These are phyloP conservation scores for Aspergillus vadensis DNA, from an alignment of 2,329 filamentous ascomycete species.

Conservation along the genomic window DNA sequence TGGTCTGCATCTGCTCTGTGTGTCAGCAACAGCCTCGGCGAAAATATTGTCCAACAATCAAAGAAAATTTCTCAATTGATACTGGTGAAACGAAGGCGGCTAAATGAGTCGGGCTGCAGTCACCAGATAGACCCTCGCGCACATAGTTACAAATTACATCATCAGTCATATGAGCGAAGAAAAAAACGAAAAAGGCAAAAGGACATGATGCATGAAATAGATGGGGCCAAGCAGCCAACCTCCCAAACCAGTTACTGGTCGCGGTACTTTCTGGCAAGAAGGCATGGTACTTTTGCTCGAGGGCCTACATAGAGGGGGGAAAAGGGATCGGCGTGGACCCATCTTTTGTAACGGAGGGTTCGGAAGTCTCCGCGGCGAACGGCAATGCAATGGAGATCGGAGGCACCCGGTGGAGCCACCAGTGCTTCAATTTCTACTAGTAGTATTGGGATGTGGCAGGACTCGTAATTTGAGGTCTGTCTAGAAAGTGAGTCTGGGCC, in stretches of 20 bases:
- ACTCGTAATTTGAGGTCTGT: neutral
- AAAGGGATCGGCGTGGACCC: neutral
- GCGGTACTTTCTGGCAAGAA: neutral
- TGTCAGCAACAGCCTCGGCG: neutral
- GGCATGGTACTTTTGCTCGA: neutral
- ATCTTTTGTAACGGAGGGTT: neutral
- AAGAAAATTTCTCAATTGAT: neutral
- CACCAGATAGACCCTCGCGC: neutral
- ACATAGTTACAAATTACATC: neutral
- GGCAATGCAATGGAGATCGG: neutral
- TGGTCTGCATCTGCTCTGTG: neutral
- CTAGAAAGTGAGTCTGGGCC: neutral
- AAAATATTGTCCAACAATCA: neutral
- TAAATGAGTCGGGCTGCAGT: neutral
- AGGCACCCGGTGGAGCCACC: neutral
- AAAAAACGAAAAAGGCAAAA: neutral
- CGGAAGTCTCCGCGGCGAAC: neutral
- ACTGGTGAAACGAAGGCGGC: too few species aligned
- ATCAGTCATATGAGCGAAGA: neutral
- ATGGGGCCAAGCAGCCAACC: neutral
- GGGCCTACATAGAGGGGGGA: neutral
- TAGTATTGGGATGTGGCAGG: neutral
- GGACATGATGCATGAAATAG: neutral
- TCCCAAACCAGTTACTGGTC: slow-evolving; percentile 4
- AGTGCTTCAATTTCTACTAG: neutral